A percentile compares a stretch with the other conserved stretches of the same genome.
phyloP scores from a whole-genome alignment of 495 filamentous ascomycete genomes.

The Acidomyces sp. region DNA sequence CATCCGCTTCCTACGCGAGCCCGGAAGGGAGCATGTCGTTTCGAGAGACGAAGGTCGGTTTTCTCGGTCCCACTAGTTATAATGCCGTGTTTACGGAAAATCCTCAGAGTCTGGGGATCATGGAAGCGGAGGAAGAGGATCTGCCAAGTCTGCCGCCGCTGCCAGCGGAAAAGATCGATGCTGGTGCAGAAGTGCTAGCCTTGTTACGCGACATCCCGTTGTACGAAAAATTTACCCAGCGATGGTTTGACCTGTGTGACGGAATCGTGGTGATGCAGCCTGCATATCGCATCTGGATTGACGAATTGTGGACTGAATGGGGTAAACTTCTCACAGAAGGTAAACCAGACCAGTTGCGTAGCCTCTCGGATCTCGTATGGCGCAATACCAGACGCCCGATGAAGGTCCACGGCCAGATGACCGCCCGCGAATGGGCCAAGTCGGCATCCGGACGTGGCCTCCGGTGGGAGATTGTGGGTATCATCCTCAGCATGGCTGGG shows the following conservation, averaged over 20 bases:
- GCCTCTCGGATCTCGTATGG: constrained; percentile 26
- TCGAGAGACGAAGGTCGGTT: constrained; percentile 15
- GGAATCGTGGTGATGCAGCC: constrained; percentile 26
- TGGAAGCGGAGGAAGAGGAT: constrained; percentile 9
- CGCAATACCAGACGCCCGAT: constrained; percentile 23
- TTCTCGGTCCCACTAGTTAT: constrained; percentile 20
- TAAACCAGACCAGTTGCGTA: constrained; percentile 16
- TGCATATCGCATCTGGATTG: constrained; percentile 24
- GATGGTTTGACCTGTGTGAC: constrained; percentile 23
- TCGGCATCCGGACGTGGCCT: constrained; percentile 33
- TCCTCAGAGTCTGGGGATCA: constrained; percentile 4
- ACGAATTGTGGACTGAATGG: constrained; percentile 23
- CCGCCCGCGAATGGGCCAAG: constrained; percentile 23
- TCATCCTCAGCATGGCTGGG: constrained; percentile 39
- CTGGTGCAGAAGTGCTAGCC: constrained; percentile 22
- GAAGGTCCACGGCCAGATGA: constrained; percentile 20
- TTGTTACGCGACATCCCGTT: constrained; percentile 25
- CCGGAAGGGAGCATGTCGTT: constrained; percentile 14
- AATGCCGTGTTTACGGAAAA: constrained; percentile 19
- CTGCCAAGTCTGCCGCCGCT: constrained; percentile 10
- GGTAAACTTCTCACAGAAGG: constrained; percentile 19
- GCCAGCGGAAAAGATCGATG: constrained; percentile 20
- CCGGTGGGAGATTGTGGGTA: constrained; percentile 48
- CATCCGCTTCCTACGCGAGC: constrained; percentile 2
- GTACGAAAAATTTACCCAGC: constrained; percentile 22